Base-by-base conservation (phyloP, 805 yeast genomes). In the Dipodascus albidus region DNA sequence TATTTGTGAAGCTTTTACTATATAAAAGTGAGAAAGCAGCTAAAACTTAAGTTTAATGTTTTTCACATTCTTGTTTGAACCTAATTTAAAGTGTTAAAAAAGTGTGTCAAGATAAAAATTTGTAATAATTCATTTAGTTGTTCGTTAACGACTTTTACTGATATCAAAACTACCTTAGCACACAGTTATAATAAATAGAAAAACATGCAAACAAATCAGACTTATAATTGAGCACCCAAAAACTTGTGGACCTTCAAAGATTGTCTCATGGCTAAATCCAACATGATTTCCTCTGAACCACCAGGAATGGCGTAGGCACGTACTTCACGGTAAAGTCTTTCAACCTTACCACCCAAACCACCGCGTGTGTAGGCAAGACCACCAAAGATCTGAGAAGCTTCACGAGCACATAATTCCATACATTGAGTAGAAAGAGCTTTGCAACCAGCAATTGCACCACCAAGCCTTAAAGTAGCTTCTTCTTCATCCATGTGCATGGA, bases 221-320 rank as follows among this genome's bases (percentile, higher is more conserved):
- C n/a, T 61, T 62, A 72, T 41, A 72, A 59, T 60, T 70, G 71
- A 53, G 74, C 66, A 47, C 72, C 75, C 47, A 68, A 61, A 31
- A 63, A 54, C 59, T 70, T 66, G 60, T 71, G 72, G 17, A 71
- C 75, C 55, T 66, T 64, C 53, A 70, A 55, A 31, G 68, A 56
- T 60, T 72, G 75, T 21, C 75, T 60, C 48, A 71, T 67, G 4
- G 70, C 65, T 38, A 71, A 60, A 51, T 72, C 75, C 35, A 71
- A 61, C 75, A 71, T 71, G 55, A 72, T 72, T 57, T 71, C 75
- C 57, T 71, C 75, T 23, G 74, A 70, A 9, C 75, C 75, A 42
- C 75, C 75, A 17, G 75, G 75, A 48, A 71, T 72, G 19, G 75
- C 71, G 57, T 63, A 72, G 9, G 74, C 75, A 6, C 74, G 64